phyloP scores from a whole-genome alignment of 2,329 filamentous ascomycete species.

The Microcyclospora pomicola region DNA sequence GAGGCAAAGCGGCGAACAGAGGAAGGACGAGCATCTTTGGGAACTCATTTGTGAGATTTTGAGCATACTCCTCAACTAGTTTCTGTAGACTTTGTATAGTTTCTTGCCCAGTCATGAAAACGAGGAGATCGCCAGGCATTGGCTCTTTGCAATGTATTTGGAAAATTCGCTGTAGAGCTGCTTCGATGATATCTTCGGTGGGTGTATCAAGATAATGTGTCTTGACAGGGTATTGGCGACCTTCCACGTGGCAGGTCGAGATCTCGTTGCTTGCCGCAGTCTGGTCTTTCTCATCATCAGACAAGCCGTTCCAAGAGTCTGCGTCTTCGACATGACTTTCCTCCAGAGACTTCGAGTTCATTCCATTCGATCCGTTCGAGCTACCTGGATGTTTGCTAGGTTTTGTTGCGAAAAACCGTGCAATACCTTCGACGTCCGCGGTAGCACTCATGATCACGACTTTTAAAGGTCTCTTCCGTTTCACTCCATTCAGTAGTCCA shows the following conservation, averaged over 20 bases:
- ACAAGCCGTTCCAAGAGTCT: constrained; percentile 15
- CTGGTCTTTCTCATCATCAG: constrained; percentile 7
- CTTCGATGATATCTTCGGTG: constrained; percentile 68
- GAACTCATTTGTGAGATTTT: constrained; percentile 45
- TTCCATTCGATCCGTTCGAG: background rate
- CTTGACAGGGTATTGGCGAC: constrained; percentile 75
- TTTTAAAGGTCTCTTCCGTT: constrained; percentile 64
- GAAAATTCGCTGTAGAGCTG: constrained; percentile 67
- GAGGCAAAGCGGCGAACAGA: constrained; percentile 79
- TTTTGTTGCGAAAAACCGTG: constrained; percentile 51
- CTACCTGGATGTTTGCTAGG: background rate
- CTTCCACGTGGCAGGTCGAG: constrained; percentile 57
- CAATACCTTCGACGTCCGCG: constrained; percentile 68
- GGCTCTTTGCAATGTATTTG: constrained; percentile 78
- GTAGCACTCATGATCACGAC: constrained; percentile 96
- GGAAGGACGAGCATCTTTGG: constrained; percentile 52
- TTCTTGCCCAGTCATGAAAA: constrained; percentile 85
- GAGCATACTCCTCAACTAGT: constrained; percentile 66
- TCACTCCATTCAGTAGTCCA: constrained; percentile 53
- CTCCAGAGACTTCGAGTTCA: background rate
- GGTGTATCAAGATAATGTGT: constrained; percentile 60
- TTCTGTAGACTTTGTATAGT: constrained; percentile 74
- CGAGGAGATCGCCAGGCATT: constrained; percentile 84
- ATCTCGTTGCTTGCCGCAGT: background rate
- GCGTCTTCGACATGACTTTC: background rate